Evolutionary conservation across 176 grass and related monocot genomes (phyloP).

Genomic region (Oryza brachyantha): DNA sequence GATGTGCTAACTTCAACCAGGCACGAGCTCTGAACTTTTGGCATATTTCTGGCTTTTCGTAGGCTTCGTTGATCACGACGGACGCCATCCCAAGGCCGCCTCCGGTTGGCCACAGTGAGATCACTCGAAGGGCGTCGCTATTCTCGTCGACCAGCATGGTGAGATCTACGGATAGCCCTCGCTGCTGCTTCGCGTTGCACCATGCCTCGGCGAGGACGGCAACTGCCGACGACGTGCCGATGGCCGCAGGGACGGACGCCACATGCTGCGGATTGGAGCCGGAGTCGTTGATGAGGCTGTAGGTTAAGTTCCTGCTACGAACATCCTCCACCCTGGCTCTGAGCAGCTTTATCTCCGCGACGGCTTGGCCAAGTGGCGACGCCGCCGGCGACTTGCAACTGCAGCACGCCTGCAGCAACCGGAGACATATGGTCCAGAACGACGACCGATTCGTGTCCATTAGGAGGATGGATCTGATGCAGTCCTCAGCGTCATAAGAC

Average conservation of each 20-base stretch:
- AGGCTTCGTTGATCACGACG: no score
- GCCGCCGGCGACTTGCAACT: neutral
- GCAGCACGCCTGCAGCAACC: neutral
- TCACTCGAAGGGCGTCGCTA: no score
- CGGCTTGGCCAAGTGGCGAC: neutral
- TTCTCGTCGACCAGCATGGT: neutral
- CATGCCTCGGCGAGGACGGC: neutral
- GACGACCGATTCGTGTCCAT: neutral
- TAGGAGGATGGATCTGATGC: slow-evolving; percentile 19
- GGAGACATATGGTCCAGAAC: slow-evolving; percentile 3
- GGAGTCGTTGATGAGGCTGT: slow-evolving; percentile 3
- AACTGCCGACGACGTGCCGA: neutral
- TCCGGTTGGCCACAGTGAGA: no score
- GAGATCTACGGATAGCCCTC: neutral
- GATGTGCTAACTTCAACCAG: no score
- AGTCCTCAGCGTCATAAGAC: slow-evolving; percentile 27
- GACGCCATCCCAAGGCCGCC: no score
- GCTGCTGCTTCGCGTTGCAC: neutral
- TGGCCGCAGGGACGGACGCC: neutral
- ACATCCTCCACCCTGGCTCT: slow-evolving; percentile 26
- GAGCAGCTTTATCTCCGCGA: slow-evolving; percentile 5
- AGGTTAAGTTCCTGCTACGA: neutral
- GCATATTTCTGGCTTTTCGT: no score
- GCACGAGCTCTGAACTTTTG: no score
- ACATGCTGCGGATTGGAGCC: neutral